Evolutionary conservation across 495 filamentous ascomycete genomes (phyloP), one percentile per base, ranked within the genome.

Genomic region (Penicillium paxilli): DNA sequence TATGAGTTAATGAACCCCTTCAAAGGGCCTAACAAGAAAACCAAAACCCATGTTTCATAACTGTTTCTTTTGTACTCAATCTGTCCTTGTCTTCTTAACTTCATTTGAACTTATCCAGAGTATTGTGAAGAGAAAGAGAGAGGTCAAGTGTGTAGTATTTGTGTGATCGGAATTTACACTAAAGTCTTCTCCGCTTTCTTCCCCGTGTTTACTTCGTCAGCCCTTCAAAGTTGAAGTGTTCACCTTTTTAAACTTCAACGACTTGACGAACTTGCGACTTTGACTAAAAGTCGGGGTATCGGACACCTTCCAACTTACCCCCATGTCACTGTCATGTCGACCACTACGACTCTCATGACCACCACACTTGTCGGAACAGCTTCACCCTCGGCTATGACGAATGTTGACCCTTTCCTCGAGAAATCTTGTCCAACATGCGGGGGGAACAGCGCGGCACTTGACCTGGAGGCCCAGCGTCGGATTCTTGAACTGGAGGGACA

Each of bases 401-500:
- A 59, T 45, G 58, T 68, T 52, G 19, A 53, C 61, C 60, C 21
- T 59, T 16, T 48, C n/a, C 9, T 63, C 14, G 66, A 68, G 56
- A 62, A 64, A 64, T 65, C 58, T 51, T 77, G 81, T 75, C 64
- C 76, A 60, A 59, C 79, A 68, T 76, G 74, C 64, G 66, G 84
- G 71, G 55, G 76, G 67, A 69, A 72, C 28, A 51, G 66, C 17
- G 59, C 63, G 30, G 49, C 65, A 7, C 65, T 70, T 30, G 63
- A 67, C 32, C 48, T 58, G n/a, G 71, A 82, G 32, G 83, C 87
- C 17, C 87, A 89, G 59, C 79, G 75, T 35, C 80, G 85, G 41
- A 92, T 97, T 57, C 70, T 81, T 52, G 93, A 96, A 61, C 75
- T 98, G 20, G 84, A 97, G 66, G 81, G 83, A 44, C 91, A 98